Base-by-base conservation (phyloP, 2,329 filamentous ascomycete genomes). In the Paraconiothyrium sp. region DNA sequence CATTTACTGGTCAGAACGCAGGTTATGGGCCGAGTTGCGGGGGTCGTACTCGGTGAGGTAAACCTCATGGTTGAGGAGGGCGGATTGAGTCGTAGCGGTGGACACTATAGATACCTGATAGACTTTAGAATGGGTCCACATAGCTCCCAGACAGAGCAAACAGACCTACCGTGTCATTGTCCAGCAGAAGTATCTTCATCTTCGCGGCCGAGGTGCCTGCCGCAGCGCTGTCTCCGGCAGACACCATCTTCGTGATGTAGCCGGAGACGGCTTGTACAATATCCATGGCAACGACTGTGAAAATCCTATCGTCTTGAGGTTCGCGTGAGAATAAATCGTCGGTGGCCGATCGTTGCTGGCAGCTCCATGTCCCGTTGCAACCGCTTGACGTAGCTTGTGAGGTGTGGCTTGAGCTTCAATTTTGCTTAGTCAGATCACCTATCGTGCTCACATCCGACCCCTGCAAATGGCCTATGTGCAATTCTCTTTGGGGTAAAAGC, bases 181-280 rank as follows among this genome's bases (percentile, higher is more conserved):
- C 95, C 71, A 99, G 84, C 66, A 99, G 84, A 60, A 99, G 84
- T 63, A 98, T 95, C 88, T 99, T 99, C 95, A 99, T 99, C 84
- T 97, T 98, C 46, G 92, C 88, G 24, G 92, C 90, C 54, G 90
- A 85, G 48, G 88, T 86, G 63, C 88, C 87, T 58, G 88, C 84
- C 54, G 88, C 84, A 70, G 88, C 84, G 74, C 83, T 85, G 81
- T 97, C 93, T 74, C 92, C 92, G 67, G 88, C 88, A 68, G 92
- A 91, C 79, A 98, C 90, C 89, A 99, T 97, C 86, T 94, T 97
- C 79, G 90, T 91, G 85, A 99, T 91, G 84, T 99, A 99, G 82
- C 93, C 92, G 72, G 94, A 91, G 76, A 97, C 90, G 69, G 94
- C 92, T 78, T 96, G 91, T 65, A 96, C 92, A 74, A 98, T 89